These are phyloP conservation scores for Xylaria sp. DNA, from an alignment of 2,329 filamentous ascomycete genomes.

Conservation along the genomic window DNA sequence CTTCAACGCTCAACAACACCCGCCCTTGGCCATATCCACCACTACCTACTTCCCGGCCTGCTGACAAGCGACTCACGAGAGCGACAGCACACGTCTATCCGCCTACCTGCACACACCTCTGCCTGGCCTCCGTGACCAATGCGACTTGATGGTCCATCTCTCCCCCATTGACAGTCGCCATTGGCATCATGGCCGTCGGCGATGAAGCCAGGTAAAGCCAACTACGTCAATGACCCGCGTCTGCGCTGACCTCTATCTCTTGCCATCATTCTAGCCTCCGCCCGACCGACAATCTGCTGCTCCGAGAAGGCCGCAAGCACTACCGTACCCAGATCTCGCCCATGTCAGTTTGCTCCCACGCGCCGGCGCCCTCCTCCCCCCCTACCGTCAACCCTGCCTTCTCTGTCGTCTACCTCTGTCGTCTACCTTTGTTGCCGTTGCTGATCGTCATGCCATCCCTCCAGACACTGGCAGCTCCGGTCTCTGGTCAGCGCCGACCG, in stretches of 20 bases:
- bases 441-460: conserved; percentile 11
- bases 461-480: conserved; percentile 84
- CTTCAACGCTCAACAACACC: too few relatives aligned
- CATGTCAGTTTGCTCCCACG: conserved; percentile 54
- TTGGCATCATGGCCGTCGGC: conserved; percentile 59
- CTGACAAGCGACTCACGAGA: too few relatives aligned
- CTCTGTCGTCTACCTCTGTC: conserved; percentile 12
- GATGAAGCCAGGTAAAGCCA: conserved; percentile 55
- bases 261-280: conserved; percentile 55
- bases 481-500: conserved; percentile 86
- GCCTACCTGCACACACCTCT: too few relatives aligned
- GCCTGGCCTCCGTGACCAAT: conserved; percentile 34
- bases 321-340: conserved; percentile 71
- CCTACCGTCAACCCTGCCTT: not conserved
- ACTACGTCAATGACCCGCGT: not conserved
- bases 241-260: conserved; percentile 14
- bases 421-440: conserved; percentile 5
- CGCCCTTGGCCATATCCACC: too few relatives aligned
- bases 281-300: conserved; percentile 69
- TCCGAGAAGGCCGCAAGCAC: conserved; percentile 65
- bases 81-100: too few relatives aligned
- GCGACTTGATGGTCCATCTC: conserved; percentile 39
- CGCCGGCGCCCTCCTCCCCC: not conserved
- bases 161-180: conserved; percentile 33
- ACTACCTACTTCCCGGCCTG: conserved; percentile 20